Base-by-base conservation (phyloP, 2,329 filamentous ascomycete species). In the Alternaria rosae region DNA sequence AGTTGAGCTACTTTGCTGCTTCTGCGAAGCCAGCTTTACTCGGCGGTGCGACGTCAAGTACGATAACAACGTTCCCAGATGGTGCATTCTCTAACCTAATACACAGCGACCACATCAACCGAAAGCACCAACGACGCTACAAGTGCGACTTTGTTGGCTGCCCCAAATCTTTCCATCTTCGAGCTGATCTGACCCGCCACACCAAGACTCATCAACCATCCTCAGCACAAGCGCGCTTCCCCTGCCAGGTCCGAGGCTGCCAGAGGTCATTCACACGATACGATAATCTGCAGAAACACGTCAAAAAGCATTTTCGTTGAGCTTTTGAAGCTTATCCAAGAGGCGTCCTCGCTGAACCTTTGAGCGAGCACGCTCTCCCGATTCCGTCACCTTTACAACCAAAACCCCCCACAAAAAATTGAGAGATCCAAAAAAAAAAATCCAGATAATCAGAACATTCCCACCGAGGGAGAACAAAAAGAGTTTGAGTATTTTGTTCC, bases 11-110 rank as follows among this genome's bases (percentile, higher is more conserved):
- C 2, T 8, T 2, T 45, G 43, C 13, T 12, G 9, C 43, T 17
- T 26, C 1, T 45, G 23, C 2, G 21, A 26, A 11, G 0, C 1
- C 4, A 12, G 4, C 1, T 26, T 17, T 3, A 28, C 2, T 11
- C 8, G 15, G 43, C 9, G 7, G 10, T 45, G 23, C 3, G n/a
- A 47, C 10, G 23, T 47, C 23, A 47, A 17, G 44, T 45, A 45
- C 10, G 38, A 42, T 20, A 2, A 13, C 7, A 9, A 42, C 10
- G 1, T 0, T 10, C 10, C n/a, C 9, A 0, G 7, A 9, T 5
- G 5, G 21, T 5, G 9, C 13, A 10, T 1, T 5, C 3, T 5
- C 43, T 45, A 4, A 45, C 23, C n/a, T 2, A n/a, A 0, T 0
- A 0, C 2, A 5, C 25, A 47, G 43, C 15, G 15, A 47, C 5